phyloP scores from a whole-genome alignment of 2,329 filamentous ascomycete species.

The Phyllachora maydis region DNA sequence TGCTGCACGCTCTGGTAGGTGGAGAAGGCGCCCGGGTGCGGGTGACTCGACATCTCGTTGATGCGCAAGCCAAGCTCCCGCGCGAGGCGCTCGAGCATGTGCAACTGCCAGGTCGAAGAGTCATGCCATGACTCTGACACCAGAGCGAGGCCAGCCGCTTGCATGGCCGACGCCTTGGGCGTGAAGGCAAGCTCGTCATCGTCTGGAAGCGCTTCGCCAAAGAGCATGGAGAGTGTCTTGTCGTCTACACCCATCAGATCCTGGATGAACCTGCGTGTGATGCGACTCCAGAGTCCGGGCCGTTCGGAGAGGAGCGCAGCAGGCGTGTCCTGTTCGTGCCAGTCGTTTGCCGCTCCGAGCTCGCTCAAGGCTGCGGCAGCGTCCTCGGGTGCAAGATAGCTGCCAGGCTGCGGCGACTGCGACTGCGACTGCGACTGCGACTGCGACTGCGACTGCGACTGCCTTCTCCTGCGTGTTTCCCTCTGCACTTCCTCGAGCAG shows the following conservation, averaged over 20 bases:
- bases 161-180: slow-evolving; percentile 18
- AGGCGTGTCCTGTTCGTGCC: slow-evolving; percentile 28
- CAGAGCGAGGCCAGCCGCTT: too few species aligned
- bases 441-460: slow-evolving; percentile 23
- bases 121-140: too few species aligned
- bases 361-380: slow-evolving; percentile 10
- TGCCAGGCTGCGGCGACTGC: background rate
- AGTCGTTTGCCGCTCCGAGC: slow-evolving; percentile 15
- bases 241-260: slow-evolving; percentile 89
- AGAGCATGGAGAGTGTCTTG: slow-evolving; percentile 60
- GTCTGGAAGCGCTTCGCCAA: slow-evolving; percentile 56
- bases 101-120: slow-evolving; percentile 49
- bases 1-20: slow-evolving; percentile 51
- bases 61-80: slow-evolving; percentile 72
- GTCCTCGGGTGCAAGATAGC: slow-evolving; percentile 5
- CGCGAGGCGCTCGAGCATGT: slow-evolving; percentile 66
- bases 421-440: background rate
- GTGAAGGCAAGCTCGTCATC: slow-evolving; percentile 22
- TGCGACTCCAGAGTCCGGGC: slow-evolving; percentile 57
- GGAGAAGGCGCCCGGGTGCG: slow-evolving; percentile 77
- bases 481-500: slow-evolving; percentile 77
- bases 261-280: slow-evolving; percentile 70
- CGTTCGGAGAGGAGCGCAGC: slow-evolving; percentile 18
- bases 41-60: slow-evolving; percentile 58
- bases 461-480: slow-evolving; percentile 52